Conservation (phyloP, 306 rosid species). For the Oemleria cerasiformis region DNA sequence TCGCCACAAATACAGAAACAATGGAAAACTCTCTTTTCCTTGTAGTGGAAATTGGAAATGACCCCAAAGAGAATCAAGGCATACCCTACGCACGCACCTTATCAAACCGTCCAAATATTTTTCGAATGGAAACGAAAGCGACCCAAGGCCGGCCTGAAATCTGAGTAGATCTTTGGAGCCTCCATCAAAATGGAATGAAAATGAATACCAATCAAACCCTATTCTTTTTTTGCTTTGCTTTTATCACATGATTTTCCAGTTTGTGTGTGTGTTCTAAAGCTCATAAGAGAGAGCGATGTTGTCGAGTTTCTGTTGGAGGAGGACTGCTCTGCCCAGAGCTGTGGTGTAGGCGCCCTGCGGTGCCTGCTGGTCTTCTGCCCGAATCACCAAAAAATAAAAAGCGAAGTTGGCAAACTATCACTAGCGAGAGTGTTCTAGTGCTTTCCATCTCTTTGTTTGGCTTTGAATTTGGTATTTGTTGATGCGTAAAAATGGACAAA, state of each 20-base stretch:
- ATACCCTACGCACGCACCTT: neutral
- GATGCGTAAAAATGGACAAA: no score
- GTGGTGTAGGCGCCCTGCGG: no score
- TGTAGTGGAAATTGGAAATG: neutral
- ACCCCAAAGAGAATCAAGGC: neutral
- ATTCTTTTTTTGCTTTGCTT: neutral
- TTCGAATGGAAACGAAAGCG: conserved; percentile 3
- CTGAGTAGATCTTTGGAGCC: neutral
- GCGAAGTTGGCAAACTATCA: neutral
- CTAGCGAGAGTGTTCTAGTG: neutral
- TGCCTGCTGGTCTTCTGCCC: no score
- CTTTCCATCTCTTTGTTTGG: neutral
- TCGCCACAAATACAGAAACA: neutral
- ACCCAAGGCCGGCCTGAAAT: neutral
- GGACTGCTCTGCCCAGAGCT: no score
- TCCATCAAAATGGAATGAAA: neutral
- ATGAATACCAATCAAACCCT: neutral
- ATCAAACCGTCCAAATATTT: conserved; percentile 18
- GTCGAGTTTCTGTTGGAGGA: no score
- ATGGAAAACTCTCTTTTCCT: neutral
- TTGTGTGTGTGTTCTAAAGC: neutral
- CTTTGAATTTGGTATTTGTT: neutral
- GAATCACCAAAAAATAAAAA: no score
- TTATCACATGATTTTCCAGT: neutral
- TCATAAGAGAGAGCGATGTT: neutral